Conservation (phyloP, 2,329 filamentous ascomycete species). For the Gaeumannomyces sp. region DNA sequence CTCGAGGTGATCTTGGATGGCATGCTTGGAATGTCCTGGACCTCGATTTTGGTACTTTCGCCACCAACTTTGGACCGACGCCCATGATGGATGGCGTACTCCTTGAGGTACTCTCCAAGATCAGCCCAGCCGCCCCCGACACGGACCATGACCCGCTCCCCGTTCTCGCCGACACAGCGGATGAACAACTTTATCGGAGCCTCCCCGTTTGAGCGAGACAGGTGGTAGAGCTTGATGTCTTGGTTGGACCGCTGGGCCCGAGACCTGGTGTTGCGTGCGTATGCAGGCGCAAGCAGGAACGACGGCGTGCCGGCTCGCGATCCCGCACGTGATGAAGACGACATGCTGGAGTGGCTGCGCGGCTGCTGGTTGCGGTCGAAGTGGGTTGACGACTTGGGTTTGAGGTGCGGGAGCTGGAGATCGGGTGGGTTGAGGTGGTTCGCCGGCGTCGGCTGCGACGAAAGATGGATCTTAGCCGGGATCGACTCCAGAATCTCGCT, state of each 20-base stretch:
- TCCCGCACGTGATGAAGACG: conserved; percentile 27
- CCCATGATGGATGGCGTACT: conserved; percentile 88
- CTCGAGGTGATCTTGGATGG: conserved; percentile 23
- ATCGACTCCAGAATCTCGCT: conserved; percentile 71
- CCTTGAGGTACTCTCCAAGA: conserved; percentile 85
- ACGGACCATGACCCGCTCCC: conserved; percentile 94
- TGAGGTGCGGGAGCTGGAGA: conserved; percentile 39
- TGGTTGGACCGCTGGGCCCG: conserved; percentile 48
- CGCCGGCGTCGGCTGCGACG: conserved; percentile 43
- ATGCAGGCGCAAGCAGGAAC: conserved; percentile 62
- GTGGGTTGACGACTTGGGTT: conserved; percentile 23
- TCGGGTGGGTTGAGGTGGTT: conserved; percentile 55
- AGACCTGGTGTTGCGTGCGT: conserved; percentile 40
- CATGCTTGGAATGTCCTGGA: conserved; percentile 39
- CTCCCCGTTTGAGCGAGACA: conserved; percentile 76
- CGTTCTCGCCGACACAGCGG: conserved; percentile 80
- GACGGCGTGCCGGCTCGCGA: conserved; percentile 58
- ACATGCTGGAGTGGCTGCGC: conserved; percentile 44
- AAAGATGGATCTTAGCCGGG: conserved; percentile 72
- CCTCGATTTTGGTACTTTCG: conserved; percentile 48
- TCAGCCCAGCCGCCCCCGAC: conserved; percentile 99
- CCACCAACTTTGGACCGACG: conserved; percentile 49
- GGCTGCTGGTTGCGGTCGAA: conserved; percentile 27
- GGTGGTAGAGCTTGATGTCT: conserved; percentile 87
- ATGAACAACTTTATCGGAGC: conserved; percentile 93